Base-by-base conservation (phyloP, 805 yeast genomes). In the Komagataella phaffii region DNA sequence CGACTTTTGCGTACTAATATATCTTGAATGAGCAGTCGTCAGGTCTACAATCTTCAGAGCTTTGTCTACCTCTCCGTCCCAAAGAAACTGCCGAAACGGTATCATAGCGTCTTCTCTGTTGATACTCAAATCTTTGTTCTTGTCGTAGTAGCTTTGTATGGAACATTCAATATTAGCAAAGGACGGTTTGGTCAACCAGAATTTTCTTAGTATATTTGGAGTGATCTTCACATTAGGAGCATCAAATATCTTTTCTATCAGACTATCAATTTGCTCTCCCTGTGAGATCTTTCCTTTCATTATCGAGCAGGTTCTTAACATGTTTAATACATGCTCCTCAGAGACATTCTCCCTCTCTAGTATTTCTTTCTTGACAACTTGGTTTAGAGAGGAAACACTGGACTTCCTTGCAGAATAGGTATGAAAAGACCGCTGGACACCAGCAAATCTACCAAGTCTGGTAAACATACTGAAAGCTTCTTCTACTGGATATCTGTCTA, bases 21-120 rank as follows among this genome's bases (percentile, higher is more conserved):
- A 83, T 55, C 76, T 73, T 10, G 70, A 63, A 47, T 78, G 75
- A 2, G 81, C 88, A 1, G 80, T 74, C 0, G 93, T 80, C 48
- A 73, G 59, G 54, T 83, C 86, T 19, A 86, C 70, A 47, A 83
- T 63, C 48, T 71, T 70, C 45, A 83, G 63, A 0, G 89, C 87
- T 46, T 70, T 68, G 24, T 72, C 69, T 53, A 81, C 70, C 49
- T 83, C 79, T 1, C 79, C 84, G 54, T 77, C 71, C 64, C 72
- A 81, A 2, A 84, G 61, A n/a, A 80, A 70, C 46, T 72, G 63
- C 17, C 90, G 63, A 54, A 85, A 76, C 3, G 89, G 85, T n/a
- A 84, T 74, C 68, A 81, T 69, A 3, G 83, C 80, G 0, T 66
- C 59, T 0, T 64, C 61, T 49, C 65, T 63, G 7, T 66, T 68